Evolutionary conservation across 2,329 filamentous ascomycete species (phyloP), one percentile per base, ranked within the genome.

Genomic region (Apiospora saccharicola): DNA sequence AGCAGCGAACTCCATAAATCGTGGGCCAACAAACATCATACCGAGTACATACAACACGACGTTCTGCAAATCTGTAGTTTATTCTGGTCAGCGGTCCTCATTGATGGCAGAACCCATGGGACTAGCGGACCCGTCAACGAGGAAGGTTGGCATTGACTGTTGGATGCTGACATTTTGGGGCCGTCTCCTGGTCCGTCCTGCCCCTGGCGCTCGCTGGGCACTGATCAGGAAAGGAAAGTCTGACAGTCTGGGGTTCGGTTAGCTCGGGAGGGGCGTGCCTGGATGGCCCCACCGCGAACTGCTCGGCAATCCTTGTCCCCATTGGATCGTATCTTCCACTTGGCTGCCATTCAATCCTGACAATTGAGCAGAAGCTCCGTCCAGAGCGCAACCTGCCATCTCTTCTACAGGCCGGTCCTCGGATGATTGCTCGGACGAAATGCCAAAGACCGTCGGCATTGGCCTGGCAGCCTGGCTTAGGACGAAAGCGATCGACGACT

Each of bases 181-280:
- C 57, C 57, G 57, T 41, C 30, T 41, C 37, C 26, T 61, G 53
- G 57, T 14, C 57, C 57, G 34, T 19, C 5, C 51, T 22, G 14
- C 51, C 51, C 14, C 51, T 57, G 51, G 30, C 26, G 16, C 53
- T 57, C 22, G 24, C 51, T 57, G 51, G 51, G 24, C 51, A 30
- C 26, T 30, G 26, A 30, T 30, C 26, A 30, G 10, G 12, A 26
- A 61, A 37, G 22, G 57, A 41, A 64, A 64, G 34, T 41, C 57
- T 64, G 57, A 34, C 57, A 64, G 53, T 64, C 57, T 64, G 57
- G 57, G 57, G 57, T 64, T 64, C 57, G 57, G 57, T 64, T 64
- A 64, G 22, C 57, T 64, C 57, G 57, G 57, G 57, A 64, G 57
- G 57, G 57, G 57, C 57, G 57, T 41, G 57, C 57, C 34, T 64